Base-by-base conservation (phyloP, 441 rosid species). In the Adansonia gregorii region DNA sequence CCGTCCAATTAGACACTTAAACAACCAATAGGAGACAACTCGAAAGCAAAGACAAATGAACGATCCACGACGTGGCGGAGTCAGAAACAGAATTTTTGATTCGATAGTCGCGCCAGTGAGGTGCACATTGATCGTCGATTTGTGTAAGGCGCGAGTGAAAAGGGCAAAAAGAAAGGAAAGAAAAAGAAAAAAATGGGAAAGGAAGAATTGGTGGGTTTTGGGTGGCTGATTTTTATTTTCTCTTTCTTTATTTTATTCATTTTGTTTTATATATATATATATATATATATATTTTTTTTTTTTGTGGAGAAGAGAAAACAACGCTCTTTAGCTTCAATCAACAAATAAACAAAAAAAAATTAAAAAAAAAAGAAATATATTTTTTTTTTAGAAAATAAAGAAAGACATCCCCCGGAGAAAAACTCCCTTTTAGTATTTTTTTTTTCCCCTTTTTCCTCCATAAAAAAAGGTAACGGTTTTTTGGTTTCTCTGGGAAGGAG, bases 221-320 rank as follows among this genome's bases (percentile, higher is more conserved):
- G 81, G 75, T 79, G 85, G 86, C 77, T 85, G 85, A 79, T 82
- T 82, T 79, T 82, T 68, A 77, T 82, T 83, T 79, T 48, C 46
- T 61, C 74, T 83, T 68, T 67, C 27, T 41, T 15, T 3, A 3
- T 45, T 27, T 39, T 48, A 9, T 67, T 58, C 8, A 3, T 45
- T 27, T 39, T 48, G 4, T 67, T 58, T 59, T 20, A 71, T 46
- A 78, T 74, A n/a, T n/a, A n/a, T n/a, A n/a, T n/a, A n/a, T n/a
- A n/a, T n/a, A n/a, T n/a, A n/a, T n/a, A n/a, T n/a, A n/a, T n/a
- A n/a, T n/a, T n/a, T 68, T 68, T 41, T 69, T 45, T 81, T 85
- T 87, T 75, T 82, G 89, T 89, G 89, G 90, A 86, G 88, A 84
- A 85, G 91, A 87, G 93, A 82, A 76, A 84, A 81, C 78, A 76